Evolutionary conservation across 2,329 filamentous ascomycete genomes (phyloP), one percentile per base, ranked within the genome.

Genomic region (Sclerotinia borealis): DNA sequence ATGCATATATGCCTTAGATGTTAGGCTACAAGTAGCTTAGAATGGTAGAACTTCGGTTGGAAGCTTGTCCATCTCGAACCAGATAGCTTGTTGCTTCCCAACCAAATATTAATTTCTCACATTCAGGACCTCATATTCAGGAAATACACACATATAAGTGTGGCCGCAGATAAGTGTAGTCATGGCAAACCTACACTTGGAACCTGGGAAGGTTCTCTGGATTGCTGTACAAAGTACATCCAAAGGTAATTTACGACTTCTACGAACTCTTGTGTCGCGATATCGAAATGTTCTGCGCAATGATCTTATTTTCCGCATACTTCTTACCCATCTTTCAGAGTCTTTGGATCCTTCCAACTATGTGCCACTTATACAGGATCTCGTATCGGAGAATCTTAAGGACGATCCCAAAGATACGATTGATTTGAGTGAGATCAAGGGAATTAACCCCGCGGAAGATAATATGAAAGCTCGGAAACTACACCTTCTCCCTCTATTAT

Each of bases 261-360:
- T 95, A 65, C 80, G 83, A 63, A 79, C 79, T 60, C 79, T 95
- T 66, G 81, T 85, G 59, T 79, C 82, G 27, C 78, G 80, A 45
- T 78, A 89, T 69, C 76, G 77, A 60, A 78, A 82, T 61, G 80
- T 87, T 43, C 79, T 95, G 61, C 80, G 82, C 34, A 81, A 83
- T 50, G 85, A 89, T 63, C 77, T 92, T 17, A 73, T 91, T 29
- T 79, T 95, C 64, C 86, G 88, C 50, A 86, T 95, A 60, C 77
- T 96, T 27, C 81, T 96, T 51, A 91, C 88, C 25, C 91, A 88
- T 72, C 80, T 96, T 1, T 91, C 92, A 31, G 90, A 93, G 75
- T 87, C 83, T 49, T 72, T 85, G 6, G 83, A 83, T 6, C 85
- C 91, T 6, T 76, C 76, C n/a, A 74, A 79, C 51, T 93, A 93